Conservation (phyloP, 2,329 filamentous ascomycete species). For the Exserohilum turcica region DNA sequence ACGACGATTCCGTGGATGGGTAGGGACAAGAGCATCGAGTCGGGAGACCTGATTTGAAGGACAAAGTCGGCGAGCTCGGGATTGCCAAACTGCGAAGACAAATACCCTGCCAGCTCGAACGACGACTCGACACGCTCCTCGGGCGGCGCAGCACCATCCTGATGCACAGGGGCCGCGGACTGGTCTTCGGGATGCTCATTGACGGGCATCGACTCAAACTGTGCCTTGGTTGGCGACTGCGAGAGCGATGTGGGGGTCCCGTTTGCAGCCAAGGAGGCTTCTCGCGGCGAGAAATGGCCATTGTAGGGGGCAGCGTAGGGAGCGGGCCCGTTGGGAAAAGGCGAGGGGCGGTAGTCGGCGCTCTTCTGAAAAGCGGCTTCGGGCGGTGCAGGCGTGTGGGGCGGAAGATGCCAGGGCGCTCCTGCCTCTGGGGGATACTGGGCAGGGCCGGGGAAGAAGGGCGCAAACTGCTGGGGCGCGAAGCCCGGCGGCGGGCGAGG, state of each 20-base stretch:
- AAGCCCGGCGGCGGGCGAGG: conserved; percentile 43
- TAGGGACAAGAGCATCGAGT: conserved; percentile 35
- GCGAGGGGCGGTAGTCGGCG: conserved; percentile 29
- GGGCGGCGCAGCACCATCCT: conserved; percentile 21
- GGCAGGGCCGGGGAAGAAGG: conserved; percentile 42
- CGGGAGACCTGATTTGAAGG: conserved; percentile 41
- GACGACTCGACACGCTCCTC: conserved; percentile 30
- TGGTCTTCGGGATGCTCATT: conserved; percentile 31
- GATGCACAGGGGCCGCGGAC: conserved; percentile 20
- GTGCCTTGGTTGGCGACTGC: conserved; percentile 42
- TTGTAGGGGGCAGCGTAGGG: conserved; percentile 28
- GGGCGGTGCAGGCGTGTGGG: conserved; percentile 35
- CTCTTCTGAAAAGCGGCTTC: conserved; percentile 33
- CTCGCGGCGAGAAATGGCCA: conserved; percentile 25
- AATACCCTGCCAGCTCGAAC: conserved; percentile 41
- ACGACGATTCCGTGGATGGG: conserved; percentile 46
- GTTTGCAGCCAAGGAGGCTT: conserved; percentile 26
- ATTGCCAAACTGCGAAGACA: conserved; percentile 42
- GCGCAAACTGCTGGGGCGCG: conserved; percentile 35
- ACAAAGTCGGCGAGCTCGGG: conserved; percentile 46
- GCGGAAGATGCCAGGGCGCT: conserved; percentile 38
- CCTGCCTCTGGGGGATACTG: conserved; percentile 45
- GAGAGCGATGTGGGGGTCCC: conserved; percentile 38
- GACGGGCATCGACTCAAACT: conserved; percentile 28
- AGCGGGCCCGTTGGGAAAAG: conserved; percentile 18